Conservation (phyloP, 495 filamentous ascomycete genomes). For the Zalerion maritima region DNA sequence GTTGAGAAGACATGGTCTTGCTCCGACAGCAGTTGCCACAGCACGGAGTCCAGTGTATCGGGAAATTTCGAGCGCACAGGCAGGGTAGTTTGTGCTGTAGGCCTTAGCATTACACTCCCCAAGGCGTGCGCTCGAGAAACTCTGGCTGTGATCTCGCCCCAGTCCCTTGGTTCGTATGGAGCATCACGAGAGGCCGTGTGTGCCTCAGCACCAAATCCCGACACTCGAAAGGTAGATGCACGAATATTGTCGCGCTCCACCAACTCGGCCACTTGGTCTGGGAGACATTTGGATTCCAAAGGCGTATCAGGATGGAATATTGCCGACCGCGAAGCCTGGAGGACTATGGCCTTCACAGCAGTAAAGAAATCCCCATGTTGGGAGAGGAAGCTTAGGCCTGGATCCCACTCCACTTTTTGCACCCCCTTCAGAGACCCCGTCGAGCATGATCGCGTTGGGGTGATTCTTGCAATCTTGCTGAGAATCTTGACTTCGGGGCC, state of each 20-base stretch:
- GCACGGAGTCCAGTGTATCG: too few species aligned
- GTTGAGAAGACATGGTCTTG: too few species aligned
- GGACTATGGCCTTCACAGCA: slow-evolving; percentile 25
- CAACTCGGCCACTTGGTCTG: slow-evolving; percentile 13
- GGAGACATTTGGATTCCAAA: too few species aligned
- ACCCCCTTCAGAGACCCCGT: slow-evolving; percentile 10
- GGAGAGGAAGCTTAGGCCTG: slow-evolving; percentile 23
- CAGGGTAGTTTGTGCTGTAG: too few species aligned
- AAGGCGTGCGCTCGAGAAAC: slow-evolving; percentile 4
- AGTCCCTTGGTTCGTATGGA: slow-evolving; percentile 16
- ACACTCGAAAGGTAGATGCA: slow-evolving; percentile 29
- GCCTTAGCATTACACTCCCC: too few species aligned
- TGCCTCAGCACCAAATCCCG: slow-evolving; percentile 39
- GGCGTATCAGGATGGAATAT: slow-evolving; percentile 6
- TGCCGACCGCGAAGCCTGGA: slow-evolving; percentile 20
- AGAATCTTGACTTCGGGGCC: slow-evolving; percentile 20
- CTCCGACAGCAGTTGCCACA: too few species aligned
- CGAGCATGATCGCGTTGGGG: slow-evolving; percentile 31
- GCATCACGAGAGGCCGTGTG: slow-evolving; percentile 22
- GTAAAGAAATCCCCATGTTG: slow-evolving; percentile 37
- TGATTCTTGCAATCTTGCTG: slow-evolving; percentile 30
- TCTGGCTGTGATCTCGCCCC: slow-evolving; percentile 2
- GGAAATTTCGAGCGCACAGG: too few species aligned
- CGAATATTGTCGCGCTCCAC: slow-evolving; percentile 29
- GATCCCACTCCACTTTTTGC: slow-evolving; percentile 14